Percentiles rank a stretch among this genome's conserved stretches.
Evolutionary conservation across 2,329 filamentous ascomycete genomes (phyloP).

Genomic region (Claviceps digitariae): DNA sequence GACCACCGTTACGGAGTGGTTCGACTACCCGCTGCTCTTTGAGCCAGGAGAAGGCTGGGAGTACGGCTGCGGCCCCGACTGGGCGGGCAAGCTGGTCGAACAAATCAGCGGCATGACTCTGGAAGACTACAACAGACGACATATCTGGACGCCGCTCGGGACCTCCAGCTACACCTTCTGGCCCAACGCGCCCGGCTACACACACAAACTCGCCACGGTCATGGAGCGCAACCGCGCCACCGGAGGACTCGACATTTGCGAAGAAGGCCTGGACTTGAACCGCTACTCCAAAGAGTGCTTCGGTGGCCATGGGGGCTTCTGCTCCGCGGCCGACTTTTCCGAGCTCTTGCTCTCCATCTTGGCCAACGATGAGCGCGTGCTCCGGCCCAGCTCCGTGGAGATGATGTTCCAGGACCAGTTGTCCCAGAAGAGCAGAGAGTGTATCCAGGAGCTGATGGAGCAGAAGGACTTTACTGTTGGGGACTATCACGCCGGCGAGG

Average conservation of each 20-base stretch:
- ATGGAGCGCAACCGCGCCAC: not conserved
- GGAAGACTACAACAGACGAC: slow-evolving; percentile 26
- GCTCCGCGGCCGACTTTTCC: not conserved
- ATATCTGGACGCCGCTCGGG: not conserved
- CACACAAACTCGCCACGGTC: not conserved
- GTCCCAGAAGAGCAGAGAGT: not conserved
- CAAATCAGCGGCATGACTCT: slow-evolving; percentile 28
- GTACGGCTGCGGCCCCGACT: slow-evolving; percentile 37
- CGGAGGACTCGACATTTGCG: not conserved
- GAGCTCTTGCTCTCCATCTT: not conserved
- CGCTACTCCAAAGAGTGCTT: not conserved
- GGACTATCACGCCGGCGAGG: not conserved
- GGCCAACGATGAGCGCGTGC: slow-evolving; percentile 32
- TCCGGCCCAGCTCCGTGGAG: slow-evolving; percentile 26
- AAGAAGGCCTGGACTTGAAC: not conserved
- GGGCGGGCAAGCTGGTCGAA: slow-evolving; percentile 38
- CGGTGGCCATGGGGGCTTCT: not conserved
- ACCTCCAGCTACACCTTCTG: not conserved
- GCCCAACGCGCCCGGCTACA: not conserved
- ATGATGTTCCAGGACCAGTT: slow-evolving; percentile 36
- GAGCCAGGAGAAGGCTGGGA: slow-evolving; percentile 37
- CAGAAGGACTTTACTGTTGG: not conserved
- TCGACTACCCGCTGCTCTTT: slow-evolving; percentile 20
- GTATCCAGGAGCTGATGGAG: not conserved
- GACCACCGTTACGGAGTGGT: slow-evolving; percentile 16